Base-by-base conservation (phyloP, 176 grass and related monocot species). In the Themeda triandra region DNA sequence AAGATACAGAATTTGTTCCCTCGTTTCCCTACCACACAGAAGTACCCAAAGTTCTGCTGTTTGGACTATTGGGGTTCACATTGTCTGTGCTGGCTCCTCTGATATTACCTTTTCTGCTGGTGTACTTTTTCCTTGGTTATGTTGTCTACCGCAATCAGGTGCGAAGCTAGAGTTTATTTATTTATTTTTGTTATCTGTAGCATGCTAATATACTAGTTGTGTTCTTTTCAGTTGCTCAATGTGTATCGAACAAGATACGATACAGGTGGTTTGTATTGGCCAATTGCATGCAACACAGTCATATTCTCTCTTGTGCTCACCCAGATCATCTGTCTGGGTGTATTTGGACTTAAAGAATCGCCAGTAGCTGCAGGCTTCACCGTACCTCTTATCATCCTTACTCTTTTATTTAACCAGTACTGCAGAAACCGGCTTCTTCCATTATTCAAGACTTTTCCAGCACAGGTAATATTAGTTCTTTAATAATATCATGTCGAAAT, bases 61-160 rank as follows among this genome's bases (percentile, higher is more conserved):
- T 96, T 69, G 93, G 88, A 64, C 81, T 99, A 30, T 75, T 99
- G 81, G 96, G 96, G 28, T 92, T 99, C 88, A 91, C 96, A 45
- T 99, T 93, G 84, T 89, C 91, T 17, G 87, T 96, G 71, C 46
- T 96, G 75, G 91, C 91, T 56, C 96, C 96, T 78, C 77, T 99
- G 78, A 99, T 99, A 44, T 82, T 99, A 71, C 96, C 96, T 29
- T 94, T 99, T 83, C 91, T 99, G 60, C 88, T 99, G 45, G 90
- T 98, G 35, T 98, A 98, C 86, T 98, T 94, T 86, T 90, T 90
- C 53, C 91, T 98, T 85, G 96, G 91, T 58, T 98, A 93, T 46
- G 89, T 92, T 31, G 91, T 98, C 37, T 98, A 98, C 77, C 85
- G 96, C 69, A 98, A 98, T 83, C 96, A 98, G 96, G 93, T 95